These are phyloP conservation scores for Diaporthe caulivora DNA, from an alignment of 2,329 filamentous ascomycete genomes.

Conservation along the genomic window DNA sequence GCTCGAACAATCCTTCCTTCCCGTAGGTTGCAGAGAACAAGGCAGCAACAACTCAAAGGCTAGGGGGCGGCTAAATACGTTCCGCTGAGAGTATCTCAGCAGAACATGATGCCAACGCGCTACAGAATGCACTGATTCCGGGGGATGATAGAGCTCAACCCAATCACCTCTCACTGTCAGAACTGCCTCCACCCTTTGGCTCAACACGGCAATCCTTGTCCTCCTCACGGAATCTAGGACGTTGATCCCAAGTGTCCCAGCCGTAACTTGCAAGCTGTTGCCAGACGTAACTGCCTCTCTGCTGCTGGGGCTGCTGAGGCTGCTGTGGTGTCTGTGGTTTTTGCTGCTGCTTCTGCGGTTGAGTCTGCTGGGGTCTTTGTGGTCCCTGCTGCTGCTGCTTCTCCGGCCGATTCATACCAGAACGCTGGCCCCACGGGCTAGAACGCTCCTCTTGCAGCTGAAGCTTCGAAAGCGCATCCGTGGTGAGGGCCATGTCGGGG, in stretches of 20 bases:
- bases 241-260: neutral
- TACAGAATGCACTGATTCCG: neutral
- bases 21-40: neutral
- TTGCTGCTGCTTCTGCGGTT: neutral
- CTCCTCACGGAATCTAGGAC: neutral
- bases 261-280: neutral
- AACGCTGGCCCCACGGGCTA: neutral
- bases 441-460: constrained; percentile 8
- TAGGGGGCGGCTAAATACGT: neutral
- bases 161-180: neutral
- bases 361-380: neutral
- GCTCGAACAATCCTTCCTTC: neutral
- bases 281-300: neutral
- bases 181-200: neutral
- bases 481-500: neutral
- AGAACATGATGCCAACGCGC: neutral
- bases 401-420: neutral
- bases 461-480: constrained; percentile 13
- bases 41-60: too few relatives aligned
- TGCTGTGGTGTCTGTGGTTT: neutral
- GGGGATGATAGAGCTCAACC: neutral
- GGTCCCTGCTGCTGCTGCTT: neutral
- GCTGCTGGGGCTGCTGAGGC: neutral
- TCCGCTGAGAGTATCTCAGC: neutral
- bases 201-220: constrained; percentile 7